Conservation (phyloP, 305 asterid species). For the Fraxinus angustifolia region DNA sequence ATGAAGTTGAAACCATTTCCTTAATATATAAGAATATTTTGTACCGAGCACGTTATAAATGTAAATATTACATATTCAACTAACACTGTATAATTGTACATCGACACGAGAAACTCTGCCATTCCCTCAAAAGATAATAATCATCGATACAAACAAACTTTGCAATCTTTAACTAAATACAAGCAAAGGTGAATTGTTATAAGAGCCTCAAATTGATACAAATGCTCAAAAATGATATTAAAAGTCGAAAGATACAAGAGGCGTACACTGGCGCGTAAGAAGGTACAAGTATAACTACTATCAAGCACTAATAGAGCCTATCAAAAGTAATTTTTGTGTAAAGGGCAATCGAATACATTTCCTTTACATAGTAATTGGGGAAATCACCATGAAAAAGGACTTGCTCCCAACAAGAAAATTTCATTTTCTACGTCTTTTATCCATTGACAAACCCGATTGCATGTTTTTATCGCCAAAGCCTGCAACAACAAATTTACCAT, state of each 20-base stretch:
- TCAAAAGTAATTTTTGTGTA: not conserved
- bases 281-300: not conserved
- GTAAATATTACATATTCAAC: not conserved
- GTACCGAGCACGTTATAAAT: not conserved
- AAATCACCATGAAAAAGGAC: slow-evolving; percentile 89
- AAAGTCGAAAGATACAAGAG: slow-evolving; percentile 17
- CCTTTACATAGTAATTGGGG: not conserved
- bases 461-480: slow-evolving; percentile 87
- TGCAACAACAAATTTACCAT: slow-evolving; percentile 36
- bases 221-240: slow-evolving; percentile 15
- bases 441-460: slow-evolving; percentile 96
- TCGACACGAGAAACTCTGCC: not conserved
- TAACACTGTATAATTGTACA: not conserved
- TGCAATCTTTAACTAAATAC: not conserved
- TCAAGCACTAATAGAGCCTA: not conserved
- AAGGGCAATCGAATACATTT: not conserved
- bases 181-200: not conserved
- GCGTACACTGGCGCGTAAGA: not conserved
- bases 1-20: not conserved
- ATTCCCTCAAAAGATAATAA: not conserved
- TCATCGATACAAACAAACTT: not conserved
- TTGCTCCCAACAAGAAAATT: slow-evolving; percentile 81
- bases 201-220: slow-evolving; percentile 13
- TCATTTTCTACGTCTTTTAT: slow-evolving; percentile 90
- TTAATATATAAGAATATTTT: no score